These are phyloP conservation scores for Ustilago shanxiensis DNA, from an alignment of 1,284 basidiomycete species.

Conservation along the genomic window DNA sequence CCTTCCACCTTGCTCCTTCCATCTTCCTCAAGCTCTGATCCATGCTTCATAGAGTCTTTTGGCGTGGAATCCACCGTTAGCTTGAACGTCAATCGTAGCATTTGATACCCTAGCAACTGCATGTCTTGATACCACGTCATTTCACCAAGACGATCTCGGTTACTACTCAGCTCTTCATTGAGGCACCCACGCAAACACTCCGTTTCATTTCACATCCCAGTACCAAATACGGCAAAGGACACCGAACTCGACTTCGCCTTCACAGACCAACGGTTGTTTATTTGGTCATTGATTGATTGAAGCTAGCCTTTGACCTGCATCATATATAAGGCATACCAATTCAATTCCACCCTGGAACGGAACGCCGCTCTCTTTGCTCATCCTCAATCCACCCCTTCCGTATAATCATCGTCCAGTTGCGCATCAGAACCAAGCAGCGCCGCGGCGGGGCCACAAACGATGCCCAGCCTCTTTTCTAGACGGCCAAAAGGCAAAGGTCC, in stretches of 20 bases:
- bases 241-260: not conserved
- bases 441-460: slow-evolving; percentile 15
- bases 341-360: not conserved
- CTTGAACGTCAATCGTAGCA: not conserved
- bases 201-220: not conserved
- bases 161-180: not conserved
- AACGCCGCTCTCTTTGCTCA: not conserved
- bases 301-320: not conserved
- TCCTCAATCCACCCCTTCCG: not conserved
- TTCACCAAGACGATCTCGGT: not conserved
- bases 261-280: not conserved
- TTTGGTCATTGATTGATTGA: not conserved
- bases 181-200: not conserved
- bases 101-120: not conserved
- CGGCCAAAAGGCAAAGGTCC: slow-evolving; percentile 24
- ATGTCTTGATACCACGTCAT: not conserved
- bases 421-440: not conserved
- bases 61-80: not conserved
- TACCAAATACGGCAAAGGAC: slow-evolving; percentile 5
- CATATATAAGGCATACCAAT: not conserved
- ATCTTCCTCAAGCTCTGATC: not conserved
- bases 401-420: not conserved
- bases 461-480: slow-evolving; percentile 49
- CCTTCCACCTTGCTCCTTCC: not conserved
- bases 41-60: not conserved